phyloP scores from a whole-genome alignment of 148 eudicot species.

The Rhododendron vialii region DNA sequence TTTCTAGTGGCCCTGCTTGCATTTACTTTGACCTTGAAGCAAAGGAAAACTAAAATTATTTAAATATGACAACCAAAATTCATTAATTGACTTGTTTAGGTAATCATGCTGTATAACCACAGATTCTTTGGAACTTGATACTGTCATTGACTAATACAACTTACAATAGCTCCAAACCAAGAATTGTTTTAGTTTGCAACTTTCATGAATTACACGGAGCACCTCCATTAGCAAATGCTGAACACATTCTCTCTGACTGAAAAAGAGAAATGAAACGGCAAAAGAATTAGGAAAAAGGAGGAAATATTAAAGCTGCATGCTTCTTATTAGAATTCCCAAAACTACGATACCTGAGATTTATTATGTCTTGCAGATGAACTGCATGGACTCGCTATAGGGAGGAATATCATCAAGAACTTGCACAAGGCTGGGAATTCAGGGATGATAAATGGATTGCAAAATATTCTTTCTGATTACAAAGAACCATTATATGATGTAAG shows the following conservation, averaged over 20 bases:
- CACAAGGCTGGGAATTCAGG: conserved; percentile 69
- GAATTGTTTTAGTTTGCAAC: background rate
- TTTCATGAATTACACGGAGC: background rate
- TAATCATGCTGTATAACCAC: background rate
- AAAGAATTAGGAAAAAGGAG: background rate
- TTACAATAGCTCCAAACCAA: background rate
- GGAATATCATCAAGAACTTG: conserved; percentile 82
- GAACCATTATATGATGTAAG: conserved; percentile 79
- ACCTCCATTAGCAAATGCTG: background rate
- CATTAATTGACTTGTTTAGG: background rate
- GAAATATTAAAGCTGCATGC: background rate
- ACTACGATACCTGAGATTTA: background rate
- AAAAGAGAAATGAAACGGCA: background rate
- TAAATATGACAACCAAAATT: background rate
- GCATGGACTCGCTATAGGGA: conserved; percentile 92
- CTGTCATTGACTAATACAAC: background rate
- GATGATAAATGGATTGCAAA: conserved; percentile 20
- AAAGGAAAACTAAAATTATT: background rate
- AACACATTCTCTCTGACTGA: background rate
- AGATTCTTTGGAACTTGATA: background rate
- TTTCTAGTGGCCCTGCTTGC: background rate
- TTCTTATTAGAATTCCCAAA: background rate
- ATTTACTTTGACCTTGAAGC: background rate
- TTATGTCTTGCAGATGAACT: conserved; percentile 68
- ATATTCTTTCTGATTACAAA: conserved; percentile 38